Evolutionary conservation across 75 land plant species (phyloP).

Genomic region (Pseudotsuga menziesii): DNA sequence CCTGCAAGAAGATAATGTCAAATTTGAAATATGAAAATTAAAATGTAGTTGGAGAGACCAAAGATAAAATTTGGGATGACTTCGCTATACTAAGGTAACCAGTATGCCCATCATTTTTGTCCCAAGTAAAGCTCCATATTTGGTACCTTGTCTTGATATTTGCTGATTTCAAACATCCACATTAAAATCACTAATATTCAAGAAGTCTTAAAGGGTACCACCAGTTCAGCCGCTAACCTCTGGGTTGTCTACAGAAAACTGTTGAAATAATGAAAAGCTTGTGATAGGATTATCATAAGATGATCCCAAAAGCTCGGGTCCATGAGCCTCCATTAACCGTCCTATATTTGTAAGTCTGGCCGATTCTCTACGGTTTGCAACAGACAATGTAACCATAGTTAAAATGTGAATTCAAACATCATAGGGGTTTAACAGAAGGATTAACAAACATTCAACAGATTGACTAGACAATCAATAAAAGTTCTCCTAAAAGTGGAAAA

Average conservation of each 20-base stretch:
- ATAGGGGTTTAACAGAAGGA: too few relatives aligned
- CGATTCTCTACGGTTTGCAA: slow-evolving; percentile 34
- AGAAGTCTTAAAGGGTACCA: neutral
- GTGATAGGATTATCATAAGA: slow-evolving; percentile 67
- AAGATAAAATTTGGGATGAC: neutral
- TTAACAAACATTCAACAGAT: too few relatives aligned
- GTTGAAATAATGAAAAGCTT: slow-evolving; percentile 61
- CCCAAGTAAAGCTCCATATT: neutral
- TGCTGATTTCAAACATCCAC: neutral
- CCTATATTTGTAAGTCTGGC: slow-evolving; percentile 73
- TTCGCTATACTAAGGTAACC: neutral
- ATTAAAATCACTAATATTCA: neutral
- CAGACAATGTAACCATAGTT: too few relatives aligned
- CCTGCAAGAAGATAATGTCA: slow-evolving; percentile 30
- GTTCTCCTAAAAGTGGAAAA: too few relatives aligned
- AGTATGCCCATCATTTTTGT: neutral
- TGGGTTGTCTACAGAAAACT: slow-evolving; percentile 68
- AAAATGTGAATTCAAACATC: too few relatives aligned
- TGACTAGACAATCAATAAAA: too few relatives aligned
- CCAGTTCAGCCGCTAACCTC: slow-evolving; percentile 35
- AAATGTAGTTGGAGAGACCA: neutral
- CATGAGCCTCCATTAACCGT: slow-evolving; percentile 54
- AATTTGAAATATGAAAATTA: neutral
- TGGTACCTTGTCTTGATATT: neutral
- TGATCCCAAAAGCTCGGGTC: slow-evolving; percentile 65